Conservation (phyloP, 306 rosid species). For the Vicia faba region DNA sequence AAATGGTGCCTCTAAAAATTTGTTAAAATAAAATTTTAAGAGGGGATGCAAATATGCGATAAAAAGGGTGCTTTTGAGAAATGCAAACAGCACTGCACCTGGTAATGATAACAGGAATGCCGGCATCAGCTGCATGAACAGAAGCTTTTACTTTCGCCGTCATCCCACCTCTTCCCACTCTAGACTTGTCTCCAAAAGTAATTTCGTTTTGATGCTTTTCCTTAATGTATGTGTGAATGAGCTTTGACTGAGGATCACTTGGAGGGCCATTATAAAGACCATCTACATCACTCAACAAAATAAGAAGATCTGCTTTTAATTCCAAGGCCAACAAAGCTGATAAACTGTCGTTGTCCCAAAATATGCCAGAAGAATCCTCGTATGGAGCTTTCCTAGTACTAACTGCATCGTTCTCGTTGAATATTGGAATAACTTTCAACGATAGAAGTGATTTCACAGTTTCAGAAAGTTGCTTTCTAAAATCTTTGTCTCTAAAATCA, state of each 20-base stretch:
- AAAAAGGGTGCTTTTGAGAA: slow-evolving; percentile 23
- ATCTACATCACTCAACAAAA: slow-evolving; percentile 93
- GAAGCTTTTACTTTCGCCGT: slow-evolving; percentile 99
- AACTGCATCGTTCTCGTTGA: slow-evolving; percentile 96
- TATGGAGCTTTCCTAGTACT: slow-evolving; percentile 98
- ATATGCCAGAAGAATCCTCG: slow-evolving; percentile 98
- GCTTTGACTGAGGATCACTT: slow-evolving; percentile 85
- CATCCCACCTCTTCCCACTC: slow-evolving; percentile 99
- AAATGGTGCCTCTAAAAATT: slow-evolving; percentile 14
- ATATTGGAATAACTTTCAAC: slow-evolving; percentile 80
- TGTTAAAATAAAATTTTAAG: slow-evolving; percentile 1
- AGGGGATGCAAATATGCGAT: not conserved
- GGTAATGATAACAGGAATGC: slow-evolving; percentile 92
- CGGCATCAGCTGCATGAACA: slow-evolving; percentile 84
- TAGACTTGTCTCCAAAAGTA: slow-evolving; percentile 96
- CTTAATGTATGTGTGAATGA: slow-evolving; percentile 87
- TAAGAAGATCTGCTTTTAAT: slow-evolving; percentile 92
- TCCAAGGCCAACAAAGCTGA: slow-evolving; percentile 96
- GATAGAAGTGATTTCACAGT: slow-evolving; percentile 73
- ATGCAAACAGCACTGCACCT: slow-evolving; percentile 53
- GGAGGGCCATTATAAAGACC: slow-evolving; percentile 99
- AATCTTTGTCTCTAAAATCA: slow-evolving; percentile 91
- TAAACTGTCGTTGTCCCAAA: slow-evolving; percentile 99
- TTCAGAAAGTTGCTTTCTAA: slow-evolving; percentile 80
- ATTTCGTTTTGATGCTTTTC: slow-evolving; percentile 89